Evolutionary conservation across 2,329 filamentous ascomycete genomes (phyloP).

Genomic region (Ophiocordyceps robertsii): DNA sequence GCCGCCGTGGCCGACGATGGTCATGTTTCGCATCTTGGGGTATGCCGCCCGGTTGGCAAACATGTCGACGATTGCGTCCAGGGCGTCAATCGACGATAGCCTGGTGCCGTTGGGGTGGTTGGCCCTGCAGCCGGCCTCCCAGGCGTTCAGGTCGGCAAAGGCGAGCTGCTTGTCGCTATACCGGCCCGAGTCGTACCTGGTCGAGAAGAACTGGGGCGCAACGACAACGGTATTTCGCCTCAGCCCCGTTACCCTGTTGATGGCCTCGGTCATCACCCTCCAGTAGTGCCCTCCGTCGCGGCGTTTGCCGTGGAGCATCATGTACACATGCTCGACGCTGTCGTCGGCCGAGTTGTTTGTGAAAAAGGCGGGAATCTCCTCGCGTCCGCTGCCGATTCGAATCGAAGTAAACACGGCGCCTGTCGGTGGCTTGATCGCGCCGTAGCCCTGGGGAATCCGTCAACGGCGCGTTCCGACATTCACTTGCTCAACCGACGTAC

Average conservation of each 20-base stretch:
- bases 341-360: not conserved
- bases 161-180: not conserved
- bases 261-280: not conserved
- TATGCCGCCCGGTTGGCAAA: not conserved
- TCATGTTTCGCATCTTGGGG: not conserved
- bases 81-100: not conserved
- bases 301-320: not conserved
- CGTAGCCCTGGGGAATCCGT: too few relatives aligned
- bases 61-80: not conserved
- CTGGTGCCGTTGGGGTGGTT: not conserved
- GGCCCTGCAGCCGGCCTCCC: not conserved
- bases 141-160: not conserved
- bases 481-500: too few relatives aligned
- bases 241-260: not conserved
- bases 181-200: not conserved
- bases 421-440: not conserved
- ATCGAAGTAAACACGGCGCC: not conserved
- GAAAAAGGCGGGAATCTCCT: not conserved
- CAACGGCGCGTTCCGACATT: too few relatives aligned
- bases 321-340: not conserved
- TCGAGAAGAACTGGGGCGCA: not conserved
- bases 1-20: not conserved
- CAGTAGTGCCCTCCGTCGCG: not conserved
- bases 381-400: not conserved
- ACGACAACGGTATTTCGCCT: not conserved